phyloP scores from a whole-genome alignment of 208 protist species.

The Crithidia thermophila region DNA sequence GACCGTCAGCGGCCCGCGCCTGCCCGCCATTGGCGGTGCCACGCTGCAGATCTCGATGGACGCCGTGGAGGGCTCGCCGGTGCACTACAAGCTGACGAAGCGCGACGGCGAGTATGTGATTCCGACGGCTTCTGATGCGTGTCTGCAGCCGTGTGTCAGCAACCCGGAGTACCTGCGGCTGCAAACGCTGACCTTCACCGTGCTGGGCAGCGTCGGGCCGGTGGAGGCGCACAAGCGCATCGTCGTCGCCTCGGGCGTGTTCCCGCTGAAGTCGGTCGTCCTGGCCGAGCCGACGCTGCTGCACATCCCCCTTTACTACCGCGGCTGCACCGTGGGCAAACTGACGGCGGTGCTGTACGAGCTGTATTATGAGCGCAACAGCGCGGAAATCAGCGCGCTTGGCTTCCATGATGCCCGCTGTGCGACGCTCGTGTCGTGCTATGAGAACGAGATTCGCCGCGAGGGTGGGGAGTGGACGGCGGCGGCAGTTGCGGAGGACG shows the following conservation, averaged over 20 bases:
- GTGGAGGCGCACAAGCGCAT: conserved; percentile 22
- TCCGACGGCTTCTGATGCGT: conserved; percentile 21
- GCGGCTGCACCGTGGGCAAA: conserved; percentile 48
- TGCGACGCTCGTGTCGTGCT: conserved; percentile 49
- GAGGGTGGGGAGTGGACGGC: conserved; percentile 32
- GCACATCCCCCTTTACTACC: conserved; percentile 58
- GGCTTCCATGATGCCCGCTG: conserved; percentile 37
- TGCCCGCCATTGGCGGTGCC: conserved; percentile 37
- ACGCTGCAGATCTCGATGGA: conserved; percentile 51
- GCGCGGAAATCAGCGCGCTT: conserved; percentile 37
- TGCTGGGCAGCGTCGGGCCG: conserved; percentile 40
- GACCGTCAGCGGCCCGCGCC: conserved; percentile 31
- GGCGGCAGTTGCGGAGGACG: conserved; percentile 29
- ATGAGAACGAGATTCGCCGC: conserved; percentile 61
- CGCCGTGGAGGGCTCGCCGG: conserved; percentile 47
- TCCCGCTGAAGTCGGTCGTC: conserved; percentile 61
- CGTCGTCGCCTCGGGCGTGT: conserved; percentile 52
- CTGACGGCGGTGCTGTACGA: conserved; percentile 41
- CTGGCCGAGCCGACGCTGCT: conserved; percentile 44
- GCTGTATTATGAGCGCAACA: conserved; percentile 54
- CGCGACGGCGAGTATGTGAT: conserved; percentile 33
- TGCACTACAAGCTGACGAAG: conserved; percentile 26
- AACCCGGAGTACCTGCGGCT: conserved; percentile 60
- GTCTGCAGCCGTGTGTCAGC: conserved; percentile 50
- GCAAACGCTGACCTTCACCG: conserved; percentile 60